Conservation (phyloP, 208 protist genomes). For the Herpetomonas samuelpessoai region DNA sequence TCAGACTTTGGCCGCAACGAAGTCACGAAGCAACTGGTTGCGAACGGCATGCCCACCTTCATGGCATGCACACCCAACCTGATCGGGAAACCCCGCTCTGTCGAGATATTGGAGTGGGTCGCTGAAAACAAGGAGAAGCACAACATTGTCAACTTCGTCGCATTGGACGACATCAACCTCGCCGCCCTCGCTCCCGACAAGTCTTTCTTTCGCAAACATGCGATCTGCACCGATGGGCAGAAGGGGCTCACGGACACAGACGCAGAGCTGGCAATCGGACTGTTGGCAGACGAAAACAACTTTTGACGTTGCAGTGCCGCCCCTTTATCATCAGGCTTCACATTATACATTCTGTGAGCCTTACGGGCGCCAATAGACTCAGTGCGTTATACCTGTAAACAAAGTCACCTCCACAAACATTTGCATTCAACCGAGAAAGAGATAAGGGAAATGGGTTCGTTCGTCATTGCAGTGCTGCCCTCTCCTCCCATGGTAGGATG, state of each 20-base stretch:
- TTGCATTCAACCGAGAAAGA: too few relatives aligned
- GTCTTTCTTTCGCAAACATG: conserved; percentile 56
- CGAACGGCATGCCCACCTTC: conserved; percentile 37
- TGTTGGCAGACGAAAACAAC: conserved; percentile 63
- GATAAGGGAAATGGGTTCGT: too few relatives aligned
- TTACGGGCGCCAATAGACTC: too few relatives aligned
- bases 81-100: conserved; percentile 21
- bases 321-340: too few relatives aligned
- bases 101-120: conserved; percentile 63
- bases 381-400: background rate
- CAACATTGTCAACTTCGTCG: conserved; percentile 76
- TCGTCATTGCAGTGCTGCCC: too few relatives aligned
- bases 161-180: conserved; percentile 71
- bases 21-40: conserved; percentile 45
- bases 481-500: too few relatives aligned
- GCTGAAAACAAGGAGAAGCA: conserved; percentile 44
- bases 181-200: conserved; percentile 40
- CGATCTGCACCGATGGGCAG: conserved; percentile 42
- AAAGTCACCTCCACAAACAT: background rate
- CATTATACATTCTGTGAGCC: too few relatives aligned
- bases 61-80: conserved; percentile 59
- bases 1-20: conserved; percentile 61
- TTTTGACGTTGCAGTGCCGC: conserved; percentile 13
- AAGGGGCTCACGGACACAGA: conserved; percentile 56
- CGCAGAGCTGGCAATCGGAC: conserved; percentile 30